Percentiles rank a stretch among this genome's conserved stretches.
phyloP scores from a whole-genome alignment of 192 early-diverging fungal species.

The Linnemannia elongata region DNA sequence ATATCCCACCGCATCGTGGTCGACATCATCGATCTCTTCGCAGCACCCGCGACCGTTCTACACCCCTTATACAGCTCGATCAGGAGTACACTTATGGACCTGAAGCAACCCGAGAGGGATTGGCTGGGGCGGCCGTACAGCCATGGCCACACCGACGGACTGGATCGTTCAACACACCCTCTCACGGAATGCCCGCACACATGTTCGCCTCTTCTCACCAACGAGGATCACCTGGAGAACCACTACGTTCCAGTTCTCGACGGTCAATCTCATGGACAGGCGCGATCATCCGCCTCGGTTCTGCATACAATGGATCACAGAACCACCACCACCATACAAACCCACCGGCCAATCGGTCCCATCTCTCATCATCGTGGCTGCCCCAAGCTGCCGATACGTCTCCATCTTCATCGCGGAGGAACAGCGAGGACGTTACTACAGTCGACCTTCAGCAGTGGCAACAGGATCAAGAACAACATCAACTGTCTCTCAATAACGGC shows the following conservation, averaged over 20 bases:
- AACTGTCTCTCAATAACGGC: background rate
- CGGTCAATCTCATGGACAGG: conserved; percentile 44
- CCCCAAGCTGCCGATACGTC: background rate
- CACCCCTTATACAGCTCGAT: background rate
- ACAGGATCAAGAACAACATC: background rate
- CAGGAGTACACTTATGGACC: background rate
- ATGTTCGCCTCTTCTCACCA: background rate
- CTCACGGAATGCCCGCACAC: background rate
- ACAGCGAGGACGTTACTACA: background rate
- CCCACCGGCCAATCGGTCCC: background rate
- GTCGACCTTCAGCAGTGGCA: background rate
- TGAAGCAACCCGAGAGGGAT: background rate
- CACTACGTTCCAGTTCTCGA: background rate
- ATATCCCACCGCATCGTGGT: background rate
- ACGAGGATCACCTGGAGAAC: background rate
- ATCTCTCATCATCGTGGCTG: background rate
- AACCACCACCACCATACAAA: background rate
- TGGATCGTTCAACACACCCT: conserved; percentile 6
- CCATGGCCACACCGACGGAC: conserved; percentile 13
- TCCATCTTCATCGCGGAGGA: background rate
- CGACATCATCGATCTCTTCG: background rate
- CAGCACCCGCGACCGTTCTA: background rate
- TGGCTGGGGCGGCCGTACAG: background rate
- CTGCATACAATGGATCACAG: background rate
- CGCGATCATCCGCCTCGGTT: conserved; percentile 11